Evolutionary conservation across 768 basidiomycete genomes (phyloP), one percentile per base, ranked within the genome.

Genomic region (Lactarius tabidus): DNA sequence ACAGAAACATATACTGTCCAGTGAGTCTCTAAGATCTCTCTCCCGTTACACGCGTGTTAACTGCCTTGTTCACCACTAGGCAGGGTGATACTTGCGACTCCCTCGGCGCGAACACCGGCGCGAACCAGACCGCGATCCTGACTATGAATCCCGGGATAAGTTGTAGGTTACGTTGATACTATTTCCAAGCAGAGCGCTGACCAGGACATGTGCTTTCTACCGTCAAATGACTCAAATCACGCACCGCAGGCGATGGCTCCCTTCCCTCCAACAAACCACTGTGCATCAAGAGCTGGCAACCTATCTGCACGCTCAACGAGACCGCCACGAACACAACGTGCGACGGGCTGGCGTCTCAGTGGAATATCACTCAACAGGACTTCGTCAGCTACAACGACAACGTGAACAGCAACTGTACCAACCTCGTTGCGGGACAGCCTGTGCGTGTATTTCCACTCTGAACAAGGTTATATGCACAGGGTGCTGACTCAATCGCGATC

Each of bases 321-420:
- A 67, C 61, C 8, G 65, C 67, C 28, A 62, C 65, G 33, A 26
- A 1, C 3, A 31, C 26, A 31, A 41, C 57, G 23, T 68, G 67
- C 38, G 18, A 38, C 10, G 38, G 1, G 26, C 51, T 68, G 2
- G 43, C 57, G 6, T 20, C 29, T 3, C 6, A 15, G 3, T 67
- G 48, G 52, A 51, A 59, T 20, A 41, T 68, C 39, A 57, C 57
- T 17, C 0, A 4, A 18, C 2, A 0, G 17, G 5, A 28, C 3
- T 68, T 68, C 31, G 38, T 60, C 23, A 2, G 41, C 7, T 66
- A 58, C 23, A 68, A 68, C 12, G 57, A 63, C 54, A 10, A 67
- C 4, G 61, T 67, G 35, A 26, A 67, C 18, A 7, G 14, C 20
- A 1, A 18, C 12, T 68, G 67, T 35, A 20, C 23, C 6, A 17